Base-by-base conservation (phyloP, 768 basidiomycete species). In the Lactarius evosmus region DNA sequence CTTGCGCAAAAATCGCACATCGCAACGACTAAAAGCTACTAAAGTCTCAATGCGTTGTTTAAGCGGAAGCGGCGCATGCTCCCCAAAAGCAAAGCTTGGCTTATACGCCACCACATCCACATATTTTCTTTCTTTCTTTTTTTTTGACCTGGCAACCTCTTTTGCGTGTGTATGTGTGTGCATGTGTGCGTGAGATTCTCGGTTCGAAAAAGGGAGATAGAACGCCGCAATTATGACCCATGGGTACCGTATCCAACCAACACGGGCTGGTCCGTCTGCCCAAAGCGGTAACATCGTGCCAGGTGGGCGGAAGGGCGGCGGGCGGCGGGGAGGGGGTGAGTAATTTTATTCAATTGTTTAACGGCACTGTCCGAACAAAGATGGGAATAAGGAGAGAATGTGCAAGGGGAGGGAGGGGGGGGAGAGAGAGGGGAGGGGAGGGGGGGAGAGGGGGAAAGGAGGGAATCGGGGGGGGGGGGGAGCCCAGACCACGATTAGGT, bases 211-310 rank as follows among this genome's bases (percentile, higher is more conserved):
- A 38, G 19, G n/a, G 51, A 49, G 46, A 49, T 52, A 40, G 51
- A 44, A 40, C 50, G 60, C 60, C 38, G 40, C 59, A 51, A 60
- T 59, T 59, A 49, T 59, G 46, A 49, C 36, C 44, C 57, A 34
- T 17, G 27, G 38, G 27, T 52, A 17, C 51, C 30, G 30, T 52
- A 52, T 29, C 30, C 51, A 52, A 32, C 27, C 19, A 52, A 52
- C 46, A 25, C 46, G 40, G 16, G 17, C 19, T 11, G 40, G 46
- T 22, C 57, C 14, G 33, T 38, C 8, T 32, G 36, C 19, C 38
- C 38, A 64, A 64, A 59, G 8, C 16, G 63, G 63, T 30, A 60
- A 59, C 38, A 5, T 25, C 32, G 36, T 44, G 9, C 63, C 52
- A 29, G 1, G 27, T 17, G 33, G 25, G 36, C 51, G 40, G 63